Conservation (phyloP, 768 basidiomycete species). For the Melanogaster broomeanus region DNA sequence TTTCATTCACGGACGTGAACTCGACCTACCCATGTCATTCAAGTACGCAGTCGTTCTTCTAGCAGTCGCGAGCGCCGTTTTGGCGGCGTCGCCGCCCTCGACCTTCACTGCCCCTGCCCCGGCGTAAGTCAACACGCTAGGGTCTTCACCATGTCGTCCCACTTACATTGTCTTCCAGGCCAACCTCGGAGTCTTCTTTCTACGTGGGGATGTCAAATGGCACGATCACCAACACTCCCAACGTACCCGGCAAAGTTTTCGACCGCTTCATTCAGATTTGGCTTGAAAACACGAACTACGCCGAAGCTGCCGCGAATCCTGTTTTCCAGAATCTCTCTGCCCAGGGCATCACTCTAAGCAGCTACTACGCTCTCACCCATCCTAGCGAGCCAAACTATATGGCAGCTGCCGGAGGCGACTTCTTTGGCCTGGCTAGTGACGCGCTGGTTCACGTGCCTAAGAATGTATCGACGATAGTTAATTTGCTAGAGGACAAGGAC, state of each 20-base stretch:
- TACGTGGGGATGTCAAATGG: constrained; percentile 45
- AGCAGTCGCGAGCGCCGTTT: constrained; percentile 16
- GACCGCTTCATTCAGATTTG: constrained; percentile 56
- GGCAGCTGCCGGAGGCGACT: constrained; percentile 55
- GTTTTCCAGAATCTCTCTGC: constrained; percentile 41
- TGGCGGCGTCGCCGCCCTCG: constrained; percentile 22
- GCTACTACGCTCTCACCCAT: constrained; percentile 53
- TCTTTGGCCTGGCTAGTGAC: constrained; percentile 51
- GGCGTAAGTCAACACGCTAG: constrained; percentile 16
- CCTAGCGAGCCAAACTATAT: constrained; percentile 65
- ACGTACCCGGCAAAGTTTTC: constrained; percentile 45
- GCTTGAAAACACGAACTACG: constrained; percentile 65
- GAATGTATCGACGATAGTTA: constrained; percentile 59
- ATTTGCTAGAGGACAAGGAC: constrained; percentile 56
- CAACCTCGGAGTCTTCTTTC: constrained; percentile 34
- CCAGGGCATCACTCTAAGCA: constrained; percentile 49
- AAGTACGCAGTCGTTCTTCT: constrained; percentile 14
- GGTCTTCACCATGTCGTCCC: background rate
- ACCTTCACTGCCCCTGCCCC: constrained; percentile 32
- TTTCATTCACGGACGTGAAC: background rate
- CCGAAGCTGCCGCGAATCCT: constrained; percentile 24
- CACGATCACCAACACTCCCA: constrained; percentile 40
- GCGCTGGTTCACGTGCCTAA: constrained; percentile 30
- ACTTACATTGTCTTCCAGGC: constrained; percentile 18
- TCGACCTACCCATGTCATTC: constrained; percentile 11